A percentile compares a stretch with the other conserved stretches of the same genome.
Conservation (phyloP, 1,284 basidiomycete species). For the Cutaneotrichosporon sp. region DNA sequence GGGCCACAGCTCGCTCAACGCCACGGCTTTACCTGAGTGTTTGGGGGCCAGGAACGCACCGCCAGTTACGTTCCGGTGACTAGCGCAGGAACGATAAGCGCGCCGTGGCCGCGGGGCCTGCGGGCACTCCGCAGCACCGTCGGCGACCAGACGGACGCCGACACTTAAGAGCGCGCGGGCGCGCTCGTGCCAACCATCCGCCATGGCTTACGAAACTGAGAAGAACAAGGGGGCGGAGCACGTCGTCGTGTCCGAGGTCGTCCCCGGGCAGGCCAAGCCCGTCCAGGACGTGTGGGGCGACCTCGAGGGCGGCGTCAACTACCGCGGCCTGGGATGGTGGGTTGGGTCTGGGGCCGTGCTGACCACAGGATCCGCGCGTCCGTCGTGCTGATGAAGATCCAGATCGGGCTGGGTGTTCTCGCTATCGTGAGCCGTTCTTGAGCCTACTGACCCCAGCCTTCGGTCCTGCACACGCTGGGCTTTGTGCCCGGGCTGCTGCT, state of each 20-base stretch:
- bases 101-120: no score
- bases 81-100: no score
- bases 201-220: not conserved
- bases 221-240: not conserved
- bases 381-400: constrained; percentile 40
- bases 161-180: no score
- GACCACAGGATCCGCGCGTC: constrained; percentile 13
- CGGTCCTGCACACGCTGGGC: constrained; percentile 30
- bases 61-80: no score
- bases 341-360: not conserved
- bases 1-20: no score
- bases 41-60: no score
- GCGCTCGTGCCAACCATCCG: no score
- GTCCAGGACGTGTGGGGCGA: constrained; percentile 31
- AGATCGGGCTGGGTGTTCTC: constrained; percentile 46
- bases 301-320: constrained; percentile 29
- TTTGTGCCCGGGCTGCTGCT: constrained; percentile 59
- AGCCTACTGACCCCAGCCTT: constrained; percentile 24
- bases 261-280: not conserved
- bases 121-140: no score
- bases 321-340: constrained; percentile 26
- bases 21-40: no score
- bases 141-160: no score
- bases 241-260: not conserved
- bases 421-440: constrained; percentile 29